Base-by-base conservation (phyloP, 1,139 yeast species). In the Scheffersomyces lignicola region DNA sequence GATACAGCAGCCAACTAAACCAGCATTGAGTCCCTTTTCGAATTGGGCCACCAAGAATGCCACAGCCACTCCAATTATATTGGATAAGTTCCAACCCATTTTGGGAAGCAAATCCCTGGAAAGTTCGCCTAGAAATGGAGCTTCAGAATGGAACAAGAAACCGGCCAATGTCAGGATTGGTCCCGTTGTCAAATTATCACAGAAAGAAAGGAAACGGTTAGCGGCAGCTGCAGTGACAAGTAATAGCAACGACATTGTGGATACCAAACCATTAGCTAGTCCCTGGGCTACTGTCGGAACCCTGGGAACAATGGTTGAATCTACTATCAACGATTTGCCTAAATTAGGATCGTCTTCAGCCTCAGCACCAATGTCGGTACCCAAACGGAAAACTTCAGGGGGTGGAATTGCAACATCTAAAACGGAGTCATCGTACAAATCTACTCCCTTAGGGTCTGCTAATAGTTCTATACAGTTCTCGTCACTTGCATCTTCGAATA, bases 131-230 rank as follows among this genome's bases (percentile, higher is more conserved):
- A 16, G 21, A 27, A 9, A 8, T 33, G 27, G 44, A 33, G 24
- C 36, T 5, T 10, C 38, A 28, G 32, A 33, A 25, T 33, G 39
- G 44, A 41, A 40, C 24, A 46, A 40, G 21, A 59, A 51, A 39
- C 39, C 38, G 2, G 38, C 48, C n/a, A 65, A 60, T 38, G 45
- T 54, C 7, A 67, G 58, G 44, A 51, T 69, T 16, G 65, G 66
- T 0, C 71, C 73, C 1, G 54, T 60, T 1, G 42, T 54, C 18
- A 61, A 63, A 42, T 46, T 74, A 7, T 74, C 82, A 2, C 82
- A 77, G 44, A 75, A 73, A 46, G 80, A 76, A 48, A 52, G 81
- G 18, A 73, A 71, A 49, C 66, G 61, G 38, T 46, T 56, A 28
- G 54, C 45, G 6, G 45, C 47, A 7, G 39, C 39, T 3, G 26